Conservation (phyloP, 2,329 filamentous ascomycete species). For the Furcasterigmium sp. region DNA sequence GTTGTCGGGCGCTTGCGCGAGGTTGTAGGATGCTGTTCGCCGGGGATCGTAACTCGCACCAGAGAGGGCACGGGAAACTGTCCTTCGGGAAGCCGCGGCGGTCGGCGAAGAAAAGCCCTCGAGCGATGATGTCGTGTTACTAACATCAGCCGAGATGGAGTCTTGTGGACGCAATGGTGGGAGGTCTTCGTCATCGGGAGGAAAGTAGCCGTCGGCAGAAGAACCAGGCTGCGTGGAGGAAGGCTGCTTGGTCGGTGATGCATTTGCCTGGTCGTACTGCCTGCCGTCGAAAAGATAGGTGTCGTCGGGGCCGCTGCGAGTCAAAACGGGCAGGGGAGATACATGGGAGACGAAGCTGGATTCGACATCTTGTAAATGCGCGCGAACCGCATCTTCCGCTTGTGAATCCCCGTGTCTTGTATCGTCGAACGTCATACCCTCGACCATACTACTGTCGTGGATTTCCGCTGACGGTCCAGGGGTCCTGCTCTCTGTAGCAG, state of each 20-base stretch:
- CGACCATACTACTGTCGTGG: constrained; percentile 36
- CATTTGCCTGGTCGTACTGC: no score
- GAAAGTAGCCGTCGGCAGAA: not conserved
- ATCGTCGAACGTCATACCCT: constrained; percentile 30
- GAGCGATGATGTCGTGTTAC: constrained; percentile 43
- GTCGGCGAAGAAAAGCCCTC: constrained; percentile 53
- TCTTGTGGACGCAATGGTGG: constrained; percentile 13
- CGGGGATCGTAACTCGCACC: constrained; percentile 27
- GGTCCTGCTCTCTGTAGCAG: constrained; percentile 8
- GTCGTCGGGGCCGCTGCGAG: constrained; percentile 47
- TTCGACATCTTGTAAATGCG: constrained; percentile 58
- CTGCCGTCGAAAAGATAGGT: constrained; percentile 52
- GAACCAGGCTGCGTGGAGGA: constrained; percentile 4
- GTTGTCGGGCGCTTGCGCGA: constrained; percentile 8
- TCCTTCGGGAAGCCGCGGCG: constrained; percentile 47
- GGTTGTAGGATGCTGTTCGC: not conserved
- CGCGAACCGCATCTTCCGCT: constrained; percentile 46
- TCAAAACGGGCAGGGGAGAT: constrained; percentile 48
- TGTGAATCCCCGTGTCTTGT: constrained; percentile 40
- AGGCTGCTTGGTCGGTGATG: not conserved
- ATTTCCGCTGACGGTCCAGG: constrained; percentile 3
- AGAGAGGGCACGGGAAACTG: constrained; percentile 46
- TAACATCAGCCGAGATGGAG: constrained; percentile 20
- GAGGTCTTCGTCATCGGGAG: constrained; percentile 1
- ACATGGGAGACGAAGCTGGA: constrained; percentile 58